A percentile compares a stretch with the other conserved stretches of the same genome.
These are phyloP conservation scores for Rhizomucor miehei DNA, from an alignment of 371 early-diverging fungal species.

Conservation along the genomic window DNA sequence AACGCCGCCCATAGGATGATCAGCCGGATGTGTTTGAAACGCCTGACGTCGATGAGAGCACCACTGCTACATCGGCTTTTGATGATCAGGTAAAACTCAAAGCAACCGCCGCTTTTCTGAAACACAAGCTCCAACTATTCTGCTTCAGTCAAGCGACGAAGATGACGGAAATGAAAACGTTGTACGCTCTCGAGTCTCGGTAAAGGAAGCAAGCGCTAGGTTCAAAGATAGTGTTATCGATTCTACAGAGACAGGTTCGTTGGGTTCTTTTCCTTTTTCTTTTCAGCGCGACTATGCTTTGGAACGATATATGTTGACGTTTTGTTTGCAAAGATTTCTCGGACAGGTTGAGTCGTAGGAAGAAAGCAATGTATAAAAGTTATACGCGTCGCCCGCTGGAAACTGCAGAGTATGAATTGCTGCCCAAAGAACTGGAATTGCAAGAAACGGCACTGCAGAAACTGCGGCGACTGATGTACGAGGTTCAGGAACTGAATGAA, in stretches of 20 bases:
- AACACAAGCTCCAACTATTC: too few species aligned
- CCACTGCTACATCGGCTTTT: slow-evolving; percentile 28
- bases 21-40: slow-evolving; percentile 89
- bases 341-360: slow-evolving; percentile 58
- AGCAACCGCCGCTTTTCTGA: too few species aligned
- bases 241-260: slow-evolving; percentile 40
- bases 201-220: slow-evolving; percentile 55
- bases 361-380: slow-evolving; percentile 66
- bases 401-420: slow-evolving; percentile 61
- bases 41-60: slow-evolving; percentile 56
- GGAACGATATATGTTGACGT: neutral
- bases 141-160: slow-evolving; percentile 42
- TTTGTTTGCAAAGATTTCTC: slow-evolving; percentile 51
- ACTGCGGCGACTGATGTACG: slow-evolving; percentile 76
- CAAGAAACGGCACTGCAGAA: slow-evolving; percentile 76
- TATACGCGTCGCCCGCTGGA: slow-evolving; percentile 59
- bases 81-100: slow-evolving; percentile 52
- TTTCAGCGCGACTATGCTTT: neutral
- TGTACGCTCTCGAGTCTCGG: slow-evolving; percentile 51
- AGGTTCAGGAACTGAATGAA: slow-evolving; percentile 77
- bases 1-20: slow-evolving; percentile 49
- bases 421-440: slow-evolving; percentile 54
- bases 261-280: neutral
- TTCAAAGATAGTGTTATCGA: slow-evolving; percentile 55
- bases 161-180: slow-evolving; percentile 58